phyloP scores from a whole-genome alignment of 78 protist genomes.

The Pigoraptor vietnamica region DNA sequence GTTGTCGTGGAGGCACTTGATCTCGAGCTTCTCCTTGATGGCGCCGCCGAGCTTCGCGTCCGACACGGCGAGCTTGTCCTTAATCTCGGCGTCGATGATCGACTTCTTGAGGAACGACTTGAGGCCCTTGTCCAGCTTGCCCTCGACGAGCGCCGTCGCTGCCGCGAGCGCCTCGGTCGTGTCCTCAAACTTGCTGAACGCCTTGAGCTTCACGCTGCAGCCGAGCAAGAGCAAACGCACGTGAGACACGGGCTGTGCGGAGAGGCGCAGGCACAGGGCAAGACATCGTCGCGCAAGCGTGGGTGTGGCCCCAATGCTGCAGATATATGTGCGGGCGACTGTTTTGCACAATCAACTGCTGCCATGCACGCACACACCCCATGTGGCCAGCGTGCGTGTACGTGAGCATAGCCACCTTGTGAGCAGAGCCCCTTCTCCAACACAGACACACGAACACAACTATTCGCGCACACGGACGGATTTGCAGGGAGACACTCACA shows the following conservation, averaged over 20 bases:
- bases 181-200: slow-evolving; percentile 78
- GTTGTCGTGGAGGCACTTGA: slow-evolving; percentile 51
- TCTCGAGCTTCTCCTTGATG: slow-evolving; percentile 76
- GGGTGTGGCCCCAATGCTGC: too few species aligned
- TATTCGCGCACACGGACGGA: not conserved
- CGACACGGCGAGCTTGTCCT: slow-evolving; percentile 79
- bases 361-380: not conserved
- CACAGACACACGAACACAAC: too few species aligned
- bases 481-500: not conserved
- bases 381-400: too few species aligned
- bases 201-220: slow-evolving; percentile 67
- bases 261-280: too few species aligned
- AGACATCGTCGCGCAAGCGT: too few species aligned
- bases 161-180: slow-evolving; percentile 90
- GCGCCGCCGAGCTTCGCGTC: slow-evolving; percentile 85
- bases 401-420: too few species aligned
- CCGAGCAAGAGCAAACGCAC: not conserved
- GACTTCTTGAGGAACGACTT: slow-evolving; percentile 78
- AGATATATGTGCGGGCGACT: too few species aligned
- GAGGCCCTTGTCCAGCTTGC: slow-evolving; percentile 68
- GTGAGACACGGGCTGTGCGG: not conserved
- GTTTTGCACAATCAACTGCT: too few species aligned
- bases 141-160: slow-evolving; percentile 76
- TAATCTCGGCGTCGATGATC: slow-evolving; percentile 44
- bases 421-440: too few species aligned